Evolutionary conservation across 139 green algal species (phyloP).

Genomic region (Chlamydomonas sphaeroides): DNA sequence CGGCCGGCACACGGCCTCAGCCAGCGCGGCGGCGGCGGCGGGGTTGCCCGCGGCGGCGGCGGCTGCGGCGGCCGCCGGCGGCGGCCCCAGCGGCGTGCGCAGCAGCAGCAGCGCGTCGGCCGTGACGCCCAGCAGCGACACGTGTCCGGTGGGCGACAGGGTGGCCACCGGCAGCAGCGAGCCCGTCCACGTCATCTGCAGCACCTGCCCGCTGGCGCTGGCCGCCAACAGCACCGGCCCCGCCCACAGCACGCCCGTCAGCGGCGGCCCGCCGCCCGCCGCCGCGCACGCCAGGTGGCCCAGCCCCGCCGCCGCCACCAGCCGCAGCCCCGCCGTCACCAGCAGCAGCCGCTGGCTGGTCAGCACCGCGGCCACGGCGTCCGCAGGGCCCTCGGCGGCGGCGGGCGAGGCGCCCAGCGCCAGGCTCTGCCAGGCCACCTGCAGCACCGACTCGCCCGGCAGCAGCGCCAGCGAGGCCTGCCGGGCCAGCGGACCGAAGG

Average conservation of each 20-base stretch:
- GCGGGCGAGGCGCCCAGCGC: not conserved
- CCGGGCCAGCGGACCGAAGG: conserved; percentile 24
- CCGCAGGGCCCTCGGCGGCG: conserved; percentile 14
- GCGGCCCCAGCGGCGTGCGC: conserved; percentile 16
- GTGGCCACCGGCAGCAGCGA: conserved; percentile 44
- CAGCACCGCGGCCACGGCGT: conserved; percentile 54
- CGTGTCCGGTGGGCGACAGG: conserved; percentile 24
- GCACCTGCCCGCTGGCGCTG: conserved; percentile 49
- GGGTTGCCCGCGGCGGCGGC: conserved; percentile 16
- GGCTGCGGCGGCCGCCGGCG: not conserved
- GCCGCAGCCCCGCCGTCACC: conserved; percentile 36
- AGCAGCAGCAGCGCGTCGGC: conserved; percentile 56
- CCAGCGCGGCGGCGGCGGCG: conserved; percentile 1
- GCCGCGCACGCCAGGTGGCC: not conserved
- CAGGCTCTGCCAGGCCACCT: conserved; percentile 51
- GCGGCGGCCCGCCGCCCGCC: conserved; percentile 28
- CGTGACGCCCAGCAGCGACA: conserved; percentile 50
- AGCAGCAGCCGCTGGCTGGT: conserved; percentile 61
- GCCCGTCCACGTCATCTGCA: conserved; percentile 63
- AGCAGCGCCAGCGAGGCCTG: conserved; percentile 48
- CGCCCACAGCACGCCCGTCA: conserved; percentile 60
- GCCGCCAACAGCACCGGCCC: conserved; percentile 57
- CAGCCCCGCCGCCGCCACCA: conserved; percentile 4
- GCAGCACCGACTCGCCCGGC: conserved; percentile 47
- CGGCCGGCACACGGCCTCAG: conserved; percentile 44